Evolutionary conservation across 768 basidiomycete genomes (phyloP), one percentile per base, ranked within the genome.

Genomic region (Hirschioporus abietinus): DNA sequence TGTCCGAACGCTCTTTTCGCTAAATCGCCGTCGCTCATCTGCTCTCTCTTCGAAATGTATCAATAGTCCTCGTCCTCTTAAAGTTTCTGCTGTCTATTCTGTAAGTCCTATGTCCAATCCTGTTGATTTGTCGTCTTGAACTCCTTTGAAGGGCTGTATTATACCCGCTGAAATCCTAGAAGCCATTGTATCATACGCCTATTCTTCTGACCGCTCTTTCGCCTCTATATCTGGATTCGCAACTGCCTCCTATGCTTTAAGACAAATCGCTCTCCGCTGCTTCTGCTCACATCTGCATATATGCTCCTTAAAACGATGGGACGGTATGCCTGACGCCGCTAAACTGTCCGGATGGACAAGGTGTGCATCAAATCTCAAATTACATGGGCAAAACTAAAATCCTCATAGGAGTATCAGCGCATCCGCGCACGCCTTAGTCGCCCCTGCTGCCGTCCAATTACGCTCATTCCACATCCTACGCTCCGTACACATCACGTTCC

Each of bases 181-280:
- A 52, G 20, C 42, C 42, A 52, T 52, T 52, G 42, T 52, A 52
- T 52, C 12, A 12, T 52, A 52, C 20, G 42, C 42, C 12, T 52
- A 52, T 10, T 52, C 15, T 20, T 52, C 60, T 61, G 60, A 66
- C 24, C 66, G 64, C 27, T 25, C 64, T 3, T 78, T 78, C 66
- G 64, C 70, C 0, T 68, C 71, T 7, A 72, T 78, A 61, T 69
- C 71, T 0, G 63, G 65, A 20, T 72, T 77, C 64, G 70, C 75
- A 1, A 66, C 73, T 58, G 73, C 66, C 2, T 76, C 76, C 10
- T 71, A 67, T 58, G 71, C 68, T 57, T 71, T 74, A 30, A 75
- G 76, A 24, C 66, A 73, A 36, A 71, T 76, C 64, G 70, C 74
- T 35, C 70, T 77, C 23, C 65, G 74, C 35, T 68, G 67, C n/a